These are phyloP conservation scores for Aspergillus udagawae DNA, from an alignment of 2,329 filamentous ascomycete species.

Conservation along the genomic window DNA sequence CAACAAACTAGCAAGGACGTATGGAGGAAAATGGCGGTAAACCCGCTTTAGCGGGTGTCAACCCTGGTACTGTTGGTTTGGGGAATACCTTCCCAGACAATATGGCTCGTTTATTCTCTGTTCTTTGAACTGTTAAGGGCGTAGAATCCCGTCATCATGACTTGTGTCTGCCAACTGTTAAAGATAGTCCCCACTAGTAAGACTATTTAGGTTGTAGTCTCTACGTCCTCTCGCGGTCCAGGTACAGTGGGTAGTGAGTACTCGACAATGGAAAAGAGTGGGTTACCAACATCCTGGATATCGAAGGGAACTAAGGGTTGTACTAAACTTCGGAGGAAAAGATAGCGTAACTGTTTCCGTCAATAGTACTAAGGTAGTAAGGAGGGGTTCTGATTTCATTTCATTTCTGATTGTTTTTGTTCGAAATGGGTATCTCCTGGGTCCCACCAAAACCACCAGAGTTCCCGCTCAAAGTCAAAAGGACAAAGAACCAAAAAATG, in stretches of 20 bases:
- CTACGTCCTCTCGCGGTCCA: neutral
- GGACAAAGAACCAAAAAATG: constrained; percentile 7
- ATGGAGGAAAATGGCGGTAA: neutral
- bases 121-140: neutral
- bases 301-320: neutral
- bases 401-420: neutral
- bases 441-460: neutral
- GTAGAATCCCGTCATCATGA: neutral
- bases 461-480: neutral
- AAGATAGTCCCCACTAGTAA: neutral
- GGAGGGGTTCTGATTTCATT: neutral
- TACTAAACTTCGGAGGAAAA: neutral
- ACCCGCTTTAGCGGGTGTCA: neutral
- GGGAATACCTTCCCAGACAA: neutral
- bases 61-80: neutral
- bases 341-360: neutral
- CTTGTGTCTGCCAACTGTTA: neutral
- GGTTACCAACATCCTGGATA: neutral
- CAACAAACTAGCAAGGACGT: neutral
- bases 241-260: neutral
- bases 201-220: neutral
- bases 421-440: too few species aligned
- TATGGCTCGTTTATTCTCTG: neutral
- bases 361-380: neutral
- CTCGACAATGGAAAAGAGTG: neutral